Evolutionary conservation across 306 rosid genomes (phyloP).

Genomic region (Lathyrus aphaca): DNA sequence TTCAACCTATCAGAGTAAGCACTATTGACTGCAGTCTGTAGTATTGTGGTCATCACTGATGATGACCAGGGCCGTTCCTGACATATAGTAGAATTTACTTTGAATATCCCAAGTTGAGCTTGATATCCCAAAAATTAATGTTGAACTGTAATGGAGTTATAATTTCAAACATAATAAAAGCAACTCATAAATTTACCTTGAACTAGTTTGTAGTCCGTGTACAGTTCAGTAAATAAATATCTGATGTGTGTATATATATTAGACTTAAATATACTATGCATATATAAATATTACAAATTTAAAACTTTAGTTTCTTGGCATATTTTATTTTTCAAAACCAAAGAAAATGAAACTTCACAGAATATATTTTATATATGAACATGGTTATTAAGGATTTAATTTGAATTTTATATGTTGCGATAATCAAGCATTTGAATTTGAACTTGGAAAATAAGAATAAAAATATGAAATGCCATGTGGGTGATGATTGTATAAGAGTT

Average conservation of each 20-base stretch:
- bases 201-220: neutral
- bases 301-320: neutral
- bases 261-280: neutral
- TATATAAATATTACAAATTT: neutral
- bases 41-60: constrained; percentile 70
- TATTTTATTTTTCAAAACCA: constrained; percentile 2
- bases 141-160: constrained; percentile 12
- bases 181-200: constrained; percentile 14
- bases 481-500: neutral
- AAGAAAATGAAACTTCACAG: neutral
- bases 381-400: neutral
- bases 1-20: constrained; percentile 86
- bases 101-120: constrained; percentile 32
- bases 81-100: constrained; percentile 35
- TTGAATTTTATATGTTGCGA: constrained; percentile 6
- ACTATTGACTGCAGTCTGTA: constrained; percentile 64
- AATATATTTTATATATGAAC: neutral
- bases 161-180: constrained; percentile 16
- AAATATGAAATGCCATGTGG: constrained; percentile 4
- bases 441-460: constrained; percentile 1
- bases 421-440: neutral
- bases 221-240: neutral
- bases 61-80: constrained; percentile 99
- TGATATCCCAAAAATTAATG: neutral
- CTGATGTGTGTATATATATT: neutral